These are phyloP conservation scores for Fusarium torulosum DNA, from an alignment of 2,329 filamentous ascomycete species.

Conservation along the genomic window DNA sequence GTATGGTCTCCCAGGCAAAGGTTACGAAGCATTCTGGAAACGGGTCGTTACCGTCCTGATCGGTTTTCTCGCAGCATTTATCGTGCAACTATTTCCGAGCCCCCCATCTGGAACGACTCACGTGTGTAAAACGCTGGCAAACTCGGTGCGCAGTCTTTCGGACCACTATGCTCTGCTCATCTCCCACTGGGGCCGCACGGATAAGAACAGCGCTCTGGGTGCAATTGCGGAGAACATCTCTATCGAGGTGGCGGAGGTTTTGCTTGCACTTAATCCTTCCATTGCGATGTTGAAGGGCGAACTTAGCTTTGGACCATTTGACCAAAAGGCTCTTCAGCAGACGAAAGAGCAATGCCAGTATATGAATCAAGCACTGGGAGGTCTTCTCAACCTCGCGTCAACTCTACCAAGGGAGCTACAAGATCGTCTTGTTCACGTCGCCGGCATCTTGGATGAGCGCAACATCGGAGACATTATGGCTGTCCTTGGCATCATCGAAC, in stretches of 20 bases:
- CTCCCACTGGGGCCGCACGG: slow-evolving; percentile 57
- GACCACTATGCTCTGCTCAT: slow-evolving; percentile 64
- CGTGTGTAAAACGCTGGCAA: slow-evolving; percentile 60
- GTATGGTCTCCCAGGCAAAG: slow-evolving; percentile 61
- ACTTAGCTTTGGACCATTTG: slow-evolving; percentile 50
- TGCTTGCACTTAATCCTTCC: slow-evolving; percentile 45
- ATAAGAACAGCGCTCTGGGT: slow-evolving; percentile 48
- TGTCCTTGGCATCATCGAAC: slow-evolving; percentile 60
- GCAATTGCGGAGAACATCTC: slow-evolving; percentile 49
- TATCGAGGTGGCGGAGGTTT: slow-evolving; percentile 48
- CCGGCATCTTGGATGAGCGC: slow-evolving; percentile 58
- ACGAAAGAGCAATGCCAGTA: slow-evolving; percentile 49
- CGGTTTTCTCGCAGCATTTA: slow-evolving; percentile 57
- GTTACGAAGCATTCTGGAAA: slow-evolving; percentile 63
- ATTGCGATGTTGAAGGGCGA: slow-evolving; percentile 51
- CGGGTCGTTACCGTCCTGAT: slow-evolving; percentile 59
- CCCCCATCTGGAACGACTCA: slow-evolving; percentile 61
- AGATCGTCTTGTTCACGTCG: slow-evolving; percentile 52
- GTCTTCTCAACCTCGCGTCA: slow-evolving; percentile 51
- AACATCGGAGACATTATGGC: slow-evolving; percentile 65
- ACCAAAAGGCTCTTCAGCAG: slow-evolving; percentile 49
- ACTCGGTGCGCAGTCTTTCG: slow-evolving; percentile 57
- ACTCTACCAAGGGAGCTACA: slow-evolving; percentile 57
- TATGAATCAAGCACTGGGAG: slow-evolving; percentile 52
- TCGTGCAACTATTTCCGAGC: slow-evolving; percentile 61